Base-by-base conservation (phyloP, 495 filamentous ascomycete genomes). In the Penicillium robsamsonii region DNA sequence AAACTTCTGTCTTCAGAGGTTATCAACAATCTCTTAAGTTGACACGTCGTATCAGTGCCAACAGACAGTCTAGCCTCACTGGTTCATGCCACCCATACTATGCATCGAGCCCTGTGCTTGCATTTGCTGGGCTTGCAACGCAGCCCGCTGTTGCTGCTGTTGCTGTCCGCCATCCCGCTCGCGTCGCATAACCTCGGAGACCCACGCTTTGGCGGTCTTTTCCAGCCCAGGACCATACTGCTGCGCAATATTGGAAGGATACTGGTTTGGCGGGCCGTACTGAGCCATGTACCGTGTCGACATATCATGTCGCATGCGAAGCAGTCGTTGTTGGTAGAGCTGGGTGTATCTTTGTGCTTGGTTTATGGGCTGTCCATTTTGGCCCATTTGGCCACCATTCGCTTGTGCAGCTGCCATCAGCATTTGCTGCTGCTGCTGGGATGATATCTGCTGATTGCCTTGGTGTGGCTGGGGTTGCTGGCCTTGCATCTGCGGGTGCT, bases 61-160 rank as follows among this genome's bases (percentile, higher is more conserved):
- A 30, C 31, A 17, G 12, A 37, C 29, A 18, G 13, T 27, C 25
- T 13, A 27, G 12, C 30, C 38, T 66, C 61, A 75, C 38, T 70
- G 73, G 11, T 72, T 70, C 72, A 76, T 75, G 22, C 73, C 75
- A 57, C 75, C 43, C 52, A 54, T 54, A n/a, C 52, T 75, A 37
- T 76, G 73, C 77, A 75, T 77, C 70, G 77, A 76, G 49, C 72
- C 75, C 51, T 78, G 75, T 29, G 74, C 69, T 49, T 75, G 76
- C 55, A 80, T 75, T 54, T 76, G 71, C 43, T 77, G 72, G 63
- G 52, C 52, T 24, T 53, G 50, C 18, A 54, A 66, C 1, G 68
- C 43, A 58, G 51, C 30, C 46, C 70, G 56, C 63, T 73, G 38
- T 73, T 70, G 47, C 55, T 71, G 56, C 52, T 64, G 48, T 46